Base-by-base conservation (phyloP, 345 rosid genomes). In the Camelina hispida region DNA sequence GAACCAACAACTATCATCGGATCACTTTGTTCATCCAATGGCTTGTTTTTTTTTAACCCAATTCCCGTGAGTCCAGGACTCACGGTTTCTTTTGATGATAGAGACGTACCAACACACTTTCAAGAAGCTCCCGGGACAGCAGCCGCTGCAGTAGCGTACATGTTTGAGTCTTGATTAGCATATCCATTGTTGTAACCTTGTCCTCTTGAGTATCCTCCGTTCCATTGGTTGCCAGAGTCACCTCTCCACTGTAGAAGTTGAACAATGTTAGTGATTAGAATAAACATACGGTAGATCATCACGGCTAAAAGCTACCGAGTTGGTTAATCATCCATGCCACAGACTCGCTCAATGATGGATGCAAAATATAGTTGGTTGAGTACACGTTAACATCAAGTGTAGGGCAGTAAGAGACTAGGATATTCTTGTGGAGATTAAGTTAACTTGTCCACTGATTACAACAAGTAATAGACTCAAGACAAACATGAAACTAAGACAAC, bases 91-190 rank as follows among this genome's bases (percentile, higher is more conserved):
- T 52, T 76, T 1, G 13, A 50, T 71, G 73, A 42, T n/a, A 71
- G 80, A 47, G 51, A 66, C 74, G 59, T 59, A 56, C 64, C 66
- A 63, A 25, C 76, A 48, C 56, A 48, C 57, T 16, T 62, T 66
- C 77, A 93, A 60, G 92, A 91, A 70, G 87, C 85, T 34, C 96
- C 93, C 0, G 90, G 89, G 71, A 91, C 87, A 10, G 85, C 91
- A 51, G 93, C 86, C 0, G 87, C 86, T 51, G 82, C 82, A 60
- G 87, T 80, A 84, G 77, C 73, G 8, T 85, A 83, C 76, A 77
- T 70, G 80, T 65, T 77, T 37, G 80, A 77, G 65, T 85, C 89
- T 61, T 85, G 89, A 47, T 63, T 74, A 37, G 84, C 80, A 69
- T 89, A 83, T 58, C 96, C 91, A 0, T 79, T 83, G 51, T 83